Percentiles rank a stretch among this genome's conserved stretches.
phyloP scores from a whole-genome alignment of 2,329 filamentous ascomycete genomes.

The Verticillium nubilum region DNA sequence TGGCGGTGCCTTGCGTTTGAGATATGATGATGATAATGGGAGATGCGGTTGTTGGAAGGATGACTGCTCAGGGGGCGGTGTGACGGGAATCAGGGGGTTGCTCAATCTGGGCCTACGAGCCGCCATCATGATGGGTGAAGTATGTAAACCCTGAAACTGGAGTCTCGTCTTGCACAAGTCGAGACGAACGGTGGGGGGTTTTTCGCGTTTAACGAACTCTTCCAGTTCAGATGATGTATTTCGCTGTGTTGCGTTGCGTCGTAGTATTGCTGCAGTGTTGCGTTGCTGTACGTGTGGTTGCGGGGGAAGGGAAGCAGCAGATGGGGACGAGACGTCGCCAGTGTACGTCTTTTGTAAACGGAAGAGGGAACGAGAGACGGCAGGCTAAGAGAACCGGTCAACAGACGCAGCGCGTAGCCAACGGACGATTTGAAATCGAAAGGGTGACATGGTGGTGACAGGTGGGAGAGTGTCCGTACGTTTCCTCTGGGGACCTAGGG shows the following conservation, averaged over 20 bases:
- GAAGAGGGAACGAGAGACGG: not conserved
- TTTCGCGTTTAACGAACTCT: not conserved
- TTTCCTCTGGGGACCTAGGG: constrained; percentile 6
- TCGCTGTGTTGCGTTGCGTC: not conserved
- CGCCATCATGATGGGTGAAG: constrained; percentile 8
- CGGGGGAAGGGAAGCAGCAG: not conserved
- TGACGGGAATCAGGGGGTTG: constrained; percentile 28
- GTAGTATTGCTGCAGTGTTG: not conserved
- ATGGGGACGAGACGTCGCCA: not conserved
- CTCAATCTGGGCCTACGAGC: constrained; percentile 9
- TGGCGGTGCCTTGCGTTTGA: constrained; percentile 10
- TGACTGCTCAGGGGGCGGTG: constrained; percentile 31
- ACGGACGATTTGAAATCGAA: constrained; percentile 11
- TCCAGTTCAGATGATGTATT: not conserved
- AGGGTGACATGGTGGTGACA: constrained; percentile 11
- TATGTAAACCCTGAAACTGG: not conserved
- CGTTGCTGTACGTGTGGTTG: not conserved
- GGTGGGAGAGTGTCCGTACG: not conserved
- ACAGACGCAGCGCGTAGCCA: not conserved
- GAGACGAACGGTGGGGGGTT: not conserved
- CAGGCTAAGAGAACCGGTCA: not conserved
- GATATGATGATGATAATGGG: constrained; percentile 7
- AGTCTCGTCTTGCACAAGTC: not conserved
- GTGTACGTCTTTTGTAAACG: not conserved
- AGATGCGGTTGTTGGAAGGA: constrained; percentile 19